Percentiles rank a stretch among this genome's conserved stretches.
Conservation (phyloP, 2,329 filamentous ascomycete species). For the Alternaria rosae region DNA sequence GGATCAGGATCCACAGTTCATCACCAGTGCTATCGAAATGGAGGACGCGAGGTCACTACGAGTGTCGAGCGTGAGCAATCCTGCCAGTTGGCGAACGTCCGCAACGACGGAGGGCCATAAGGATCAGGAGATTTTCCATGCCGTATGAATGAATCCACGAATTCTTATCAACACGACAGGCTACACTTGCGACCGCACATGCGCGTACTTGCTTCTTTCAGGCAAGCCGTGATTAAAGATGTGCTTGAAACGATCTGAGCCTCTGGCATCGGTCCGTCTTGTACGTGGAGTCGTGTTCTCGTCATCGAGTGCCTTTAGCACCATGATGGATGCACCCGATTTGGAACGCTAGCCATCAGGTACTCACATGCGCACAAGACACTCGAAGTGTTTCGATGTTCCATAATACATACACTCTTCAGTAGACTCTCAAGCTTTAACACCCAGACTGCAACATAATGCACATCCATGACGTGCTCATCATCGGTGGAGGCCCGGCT, state of each 20-base stretch:
- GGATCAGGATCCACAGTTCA: constrained; percentile 26
- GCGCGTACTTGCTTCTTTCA: background rate
- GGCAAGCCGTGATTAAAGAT: background rate
- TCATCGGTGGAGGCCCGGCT: constrained; percentile 76
- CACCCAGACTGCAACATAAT: constrained; percentile 9
- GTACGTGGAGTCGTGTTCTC: background rate
- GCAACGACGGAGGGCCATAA: constrained; percentile 16
- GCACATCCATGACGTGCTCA: constrained; percentile 69
- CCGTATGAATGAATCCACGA: constrained; percentile 10
- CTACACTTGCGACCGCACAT: constrained; percentile 5
- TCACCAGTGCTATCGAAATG: constrained; percentile 37
- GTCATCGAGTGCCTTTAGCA: constrained; percentile 17
- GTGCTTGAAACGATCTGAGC: background rate
- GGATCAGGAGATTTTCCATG: constrained; percentile 18
- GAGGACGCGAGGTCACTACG: constrained; percentile 21
- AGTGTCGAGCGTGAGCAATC: constrained; percentile 17
- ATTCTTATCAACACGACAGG: constrained; percentile 3
- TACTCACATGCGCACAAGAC: constrained; percentile 15
- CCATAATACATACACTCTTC: background rate
- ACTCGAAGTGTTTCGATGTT: background rate
- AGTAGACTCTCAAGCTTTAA: background rate
- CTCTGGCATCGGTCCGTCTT: background rate
- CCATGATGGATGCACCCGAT: constrained; percentile 30
- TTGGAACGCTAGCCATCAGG: constrained; percentile 30
- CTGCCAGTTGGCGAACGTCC: constrained; percentile 20